Conservation (phyloP, 169 alveolate species). For the Cryptosporidium meleagridis region DNA sequence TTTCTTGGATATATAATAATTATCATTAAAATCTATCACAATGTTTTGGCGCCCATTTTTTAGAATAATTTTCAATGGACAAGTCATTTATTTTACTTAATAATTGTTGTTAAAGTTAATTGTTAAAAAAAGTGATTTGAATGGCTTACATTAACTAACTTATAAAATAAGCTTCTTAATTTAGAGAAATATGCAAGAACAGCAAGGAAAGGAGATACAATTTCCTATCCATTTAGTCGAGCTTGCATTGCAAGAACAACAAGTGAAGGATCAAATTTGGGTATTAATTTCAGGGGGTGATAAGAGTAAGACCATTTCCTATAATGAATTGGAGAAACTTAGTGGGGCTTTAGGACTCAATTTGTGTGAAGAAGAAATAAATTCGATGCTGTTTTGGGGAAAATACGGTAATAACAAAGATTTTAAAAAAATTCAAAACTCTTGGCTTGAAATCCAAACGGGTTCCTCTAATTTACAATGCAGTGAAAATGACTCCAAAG, state of each 20-base stretch:
- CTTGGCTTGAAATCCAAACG: slow-evolving; percentile 4
- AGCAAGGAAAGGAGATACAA: not conserved
- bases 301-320: slow-evolving; percentile 9
- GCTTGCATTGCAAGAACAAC: slow-evolving; percentile 5
- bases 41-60: not conserved
- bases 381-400: slow-evolving; percentile 36
- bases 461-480: not conserved
- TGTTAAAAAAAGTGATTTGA: not conserved
- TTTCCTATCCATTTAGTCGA: slow-evolving; percentile 8
- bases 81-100: no score
- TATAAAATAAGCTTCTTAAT: not conserved
- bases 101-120: no score
- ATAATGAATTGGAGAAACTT: not conserved
- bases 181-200: not conserved
- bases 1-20: slow-evolving; percentile 5
- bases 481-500: not conserved
- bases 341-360: not conserved
- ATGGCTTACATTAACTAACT: not conserved
- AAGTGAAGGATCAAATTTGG: slow-evolving; percentile 35
- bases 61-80: no score
- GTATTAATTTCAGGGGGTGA: slow-evolving; percentile 23
- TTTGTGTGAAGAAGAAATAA: slow-evolving; percentile 12
- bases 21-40: not conserved
- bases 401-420: not conserved
- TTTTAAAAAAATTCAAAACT: not conserved